Percentiles rank a stretch among this genome's conserved stretches.
Conservation (phyloP, 768 basidiomycete genomes). For the Cystobasidium tubakii region DNA sequence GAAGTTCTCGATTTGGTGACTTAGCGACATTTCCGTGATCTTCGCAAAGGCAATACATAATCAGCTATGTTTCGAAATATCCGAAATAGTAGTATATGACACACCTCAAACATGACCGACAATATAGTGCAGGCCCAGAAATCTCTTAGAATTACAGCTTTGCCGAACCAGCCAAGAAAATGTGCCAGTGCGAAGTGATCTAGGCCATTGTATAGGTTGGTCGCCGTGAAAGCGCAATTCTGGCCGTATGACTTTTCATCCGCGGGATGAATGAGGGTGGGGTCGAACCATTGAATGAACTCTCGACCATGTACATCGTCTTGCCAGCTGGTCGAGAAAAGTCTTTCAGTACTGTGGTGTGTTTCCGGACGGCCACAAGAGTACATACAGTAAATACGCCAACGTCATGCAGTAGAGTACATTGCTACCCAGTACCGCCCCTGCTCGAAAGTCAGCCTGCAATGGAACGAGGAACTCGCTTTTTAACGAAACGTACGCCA, state of each 20-base stretch:
- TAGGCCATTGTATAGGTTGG: conserved; percentile 62
- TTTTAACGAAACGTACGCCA: background rate
- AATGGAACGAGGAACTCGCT: background rate
- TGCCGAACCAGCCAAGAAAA: conserved; percentile 81
- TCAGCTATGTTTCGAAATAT: background rate
- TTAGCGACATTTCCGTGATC: conserved; percentile 27
- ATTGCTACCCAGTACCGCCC: conserved; percentile 70
- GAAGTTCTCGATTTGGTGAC: conserved; percentile 27
- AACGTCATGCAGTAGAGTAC: conserved; percentile 73
- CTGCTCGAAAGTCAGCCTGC: conserved; percentile 64
- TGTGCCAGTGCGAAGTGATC: conserved; percentile 85
- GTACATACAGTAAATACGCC: conserved; percentile 62
- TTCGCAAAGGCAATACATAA: background rate
- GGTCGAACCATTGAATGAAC: conserved; percentile 28
- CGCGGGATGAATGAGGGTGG: conserved; percentile 59
- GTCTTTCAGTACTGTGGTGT: conserved; percentile 68
- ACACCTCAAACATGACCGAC: conserved; percentile 32
- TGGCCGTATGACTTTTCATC: conserved; percentile 84
- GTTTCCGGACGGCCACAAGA: conserved; percentile 50
- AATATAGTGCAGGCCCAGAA: conserved; percentile 91
- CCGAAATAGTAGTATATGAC: background rate
- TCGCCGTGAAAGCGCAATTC: conserved; percentile 62
- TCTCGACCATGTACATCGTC: conserved; percentile 45
- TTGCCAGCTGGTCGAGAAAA: conserved; percentile 67
- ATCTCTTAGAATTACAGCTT: conserved; percentile 79